phyloP scores from a whole-genome alignment of 169 alveolate genomes.

The Plasmodium ovale region DNA sequence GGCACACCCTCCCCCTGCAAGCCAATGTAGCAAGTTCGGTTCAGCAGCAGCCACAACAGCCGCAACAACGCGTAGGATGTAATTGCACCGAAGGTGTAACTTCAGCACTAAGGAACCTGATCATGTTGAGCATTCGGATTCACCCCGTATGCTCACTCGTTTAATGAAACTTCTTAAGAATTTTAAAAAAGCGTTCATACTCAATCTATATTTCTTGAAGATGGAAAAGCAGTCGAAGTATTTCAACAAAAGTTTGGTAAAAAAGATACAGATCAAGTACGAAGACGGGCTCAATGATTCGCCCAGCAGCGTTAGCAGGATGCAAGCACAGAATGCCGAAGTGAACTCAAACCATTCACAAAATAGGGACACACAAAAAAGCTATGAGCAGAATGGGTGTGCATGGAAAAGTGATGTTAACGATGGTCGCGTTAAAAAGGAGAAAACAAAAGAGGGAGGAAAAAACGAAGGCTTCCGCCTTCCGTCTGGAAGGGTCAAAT shows the following conservation, averaged over 20 bases:
- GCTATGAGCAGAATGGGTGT: not conserved
- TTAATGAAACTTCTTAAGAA: constrained; percentile 20
- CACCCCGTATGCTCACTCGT: too few relatives aligned
- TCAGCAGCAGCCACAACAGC: too few relatives aligned
- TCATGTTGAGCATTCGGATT: too few relatives aligned
- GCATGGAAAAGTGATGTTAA: not conserved
- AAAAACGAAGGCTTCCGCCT: too few relatives aligned
- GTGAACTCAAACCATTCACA: not conserved
- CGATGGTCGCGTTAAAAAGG: not conserved
- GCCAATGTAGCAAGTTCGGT: too few relatives aligned
- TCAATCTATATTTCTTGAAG: constrained; percentile 24
- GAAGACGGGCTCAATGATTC: constrained; percentile 6
- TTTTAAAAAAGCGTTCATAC: constrained; percentile 16
- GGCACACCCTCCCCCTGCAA: too few relatives aligned
- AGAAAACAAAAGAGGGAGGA: not conserved
- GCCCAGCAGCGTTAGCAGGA: not conserved
- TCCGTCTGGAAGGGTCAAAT: too few relatives aligned
- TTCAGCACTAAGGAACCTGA: too few relatives aligned
- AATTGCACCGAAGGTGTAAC: too few relatives aligned
- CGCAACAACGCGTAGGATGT: too few relatives aligned
- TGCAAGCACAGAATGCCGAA: not conserved
- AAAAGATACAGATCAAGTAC: constrained; percentile 31
- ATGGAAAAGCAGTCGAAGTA: constrained; percentile 54
- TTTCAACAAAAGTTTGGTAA: constrained; percentile 18
- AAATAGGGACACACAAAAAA: not conserved